These are phyloP conservation scores for Candida orba DNA, from an alignment of 805 yeast genomes.

Conservation along the genomic window DNA sequence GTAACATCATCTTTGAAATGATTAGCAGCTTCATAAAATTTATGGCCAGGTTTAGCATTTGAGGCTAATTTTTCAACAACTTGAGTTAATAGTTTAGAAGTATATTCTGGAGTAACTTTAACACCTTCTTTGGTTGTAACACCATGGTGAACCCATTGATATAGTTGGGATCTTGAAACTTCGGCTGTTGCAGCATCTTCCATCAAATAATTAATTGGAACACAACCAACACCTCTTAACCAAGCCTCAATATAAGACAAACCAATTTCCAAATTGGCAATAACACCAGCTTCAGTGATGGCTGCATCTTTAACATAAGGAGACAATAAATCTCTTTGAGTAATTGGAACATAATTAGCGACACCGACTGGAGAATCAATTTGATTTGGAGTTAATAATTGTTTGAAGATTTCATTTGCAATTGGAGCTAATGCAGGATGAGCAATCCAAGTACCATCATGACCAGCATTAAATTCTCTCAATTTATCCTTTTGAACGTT, in stretches of 20 bases:
- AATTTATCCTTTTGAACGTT: constrained; percentile 70
- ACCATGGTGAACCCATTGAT: constrained; percentile 78
- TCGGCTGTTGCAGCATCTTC: constrained; percentile 91
- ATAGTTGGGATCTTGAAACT: constrained; percentile 74
- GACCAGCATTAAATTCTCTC: constrained; percentile 71
- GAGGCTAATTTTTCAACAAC: constrained; percentile 48
- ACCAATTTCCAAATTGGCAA: constrained; percentile 68
- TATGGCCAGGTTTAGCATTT: constrained; percentile 51
- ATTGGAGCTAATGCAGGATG: constrained; percentile 77
- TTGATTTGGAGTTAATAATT: constrained; percentile 82
- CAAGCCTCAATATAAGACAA: constrained; percentile 79
- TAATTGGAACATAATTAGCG: constrained; percentile 37
- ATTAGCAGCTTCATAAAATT: constrained; percentile 60
- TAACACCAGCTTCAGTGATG: constrained; percentile 64
- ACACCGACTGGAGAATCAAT: constrained; percentile 32
- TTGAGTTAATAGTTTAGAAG: constrained; percentile 48
- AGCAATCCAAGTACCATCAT: constrained; percentile 88
- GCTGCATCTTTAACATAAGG: constrained; percentile 56
- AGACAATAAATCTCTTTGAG: constrained; percentile 50
- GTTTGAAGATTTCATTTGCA: constrained; percentile 64
- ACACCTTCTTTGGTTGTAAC: constrained; percentile 53
- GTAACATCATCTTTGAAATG: constrained; percentile 67
- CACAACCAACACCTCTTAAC: constrained; percentile 80
- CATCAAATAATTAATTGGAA: constrained; percentile 79
- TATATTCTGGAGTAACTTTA: constrained; percentile 52